phyloP scores from a whole-genome alignment of 75 land plant species.

The Ceratopteris richardii region DNA sequence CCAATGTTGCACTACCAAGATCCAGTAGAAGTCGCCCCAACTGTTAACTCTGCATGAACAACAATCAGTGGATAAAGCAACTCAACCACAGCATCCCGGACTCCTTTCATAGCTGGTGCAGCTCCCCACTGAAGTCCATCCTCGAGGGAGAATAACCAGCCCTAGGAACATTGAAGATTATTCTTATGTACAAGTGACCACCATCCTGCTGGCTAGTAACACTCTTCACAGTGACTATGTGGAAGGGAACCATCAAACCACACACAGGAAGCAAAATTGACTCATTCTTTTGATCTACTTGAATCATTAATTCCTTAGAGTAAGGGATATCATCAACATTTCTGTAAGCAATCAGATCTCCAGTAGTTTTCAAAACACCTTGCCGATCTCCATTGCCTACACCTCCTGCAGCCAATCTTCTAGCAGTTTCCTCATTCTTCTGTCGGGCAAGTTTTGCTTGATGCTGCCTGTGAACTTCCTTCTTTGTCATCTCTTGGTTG shows the following conservation, averaged over 20 bases:
- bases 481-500: conserved; percentile 38
- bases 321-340: conserved; percentile 42
- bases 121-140: too few species aligned
- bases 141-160: too few species aligned
- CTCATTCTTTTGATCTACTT: conserved; percentile 85
- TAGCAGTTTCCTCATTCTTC: conserved; percentile 42
- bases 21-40: too few species aligned
- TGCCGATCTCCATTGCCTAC: conserved; percentile 46
- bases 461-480: conserved; percentile 26
- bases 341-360: conserved; percentile 32
- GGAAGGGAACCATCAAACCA: conserved; percentile 90
- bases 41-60: too few species aligned
- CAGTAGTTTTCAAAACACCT: conserved; percentile 11
- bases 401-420: conserved; percentile 33
- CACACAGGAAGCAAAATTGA: conserved; percentile 73
- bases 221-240: conserved; percentile 45
- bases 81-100: too few species aligned
- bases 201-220: conserved; percentile 42
- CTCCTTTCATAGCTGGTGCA: too few species aligned
- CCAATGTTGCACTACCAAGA: too few species aligned
- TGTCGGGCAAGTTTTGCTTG: conserved; percentile 34
- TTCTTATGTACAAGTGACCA: conserved; percentile 35
- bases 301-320: conserved; percentile 63
- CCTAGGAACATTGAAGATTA: conserved; percentile 37
- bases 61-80: too few species aligned